Evolutionary conservation across 179 eudicot species (phyloP).

Genomic region (Silene noctiflora): DNA sequence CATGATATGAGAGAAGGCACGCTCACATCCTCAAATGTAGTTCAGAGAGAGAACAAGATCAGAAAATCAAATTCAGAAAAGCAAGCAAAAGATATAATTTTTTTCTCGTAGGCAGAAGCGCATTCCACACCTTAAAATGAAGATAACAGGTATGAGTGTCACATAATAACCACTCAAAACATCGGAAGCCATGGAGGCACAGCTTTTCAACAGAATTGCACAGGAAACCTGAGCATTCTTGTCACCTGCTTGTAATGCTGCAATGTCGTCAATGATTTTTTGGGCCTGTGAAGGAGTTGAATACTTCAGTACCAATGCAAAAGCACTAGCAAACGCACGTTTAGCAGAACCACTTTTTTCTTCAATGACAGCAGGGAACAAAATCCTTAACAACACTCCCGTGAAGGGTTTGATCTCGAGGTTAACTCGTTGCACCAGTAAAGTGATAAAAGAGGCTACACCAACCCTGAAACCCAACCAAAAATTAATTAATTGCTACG

Average conservation of each 20-base stretch:
- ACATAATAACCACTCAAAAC: constrained; percentile 68
- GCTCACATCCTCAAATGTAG: constrained; percentile 3
- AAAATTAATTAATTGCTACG: neutral
- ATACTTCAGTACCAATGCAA: constrained; percentile 75
- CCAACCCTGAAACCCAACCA: constrained; percentile 63
- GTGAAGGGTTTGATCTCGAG: constrained; percentile 74
- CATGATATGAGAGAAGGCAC: neutral
- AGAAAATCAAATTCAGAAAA: neutral
- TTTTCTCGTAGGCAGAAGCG: neutral
- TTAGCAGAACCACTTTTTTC: constrained; percentile 80
- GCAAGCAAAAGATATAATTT: neutral
- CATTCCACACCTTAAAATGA: constrained; percentile 68
- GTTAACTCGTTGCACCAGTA: constrained; percentile 86
- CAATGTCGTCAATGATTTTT: constrained; percentile 68
- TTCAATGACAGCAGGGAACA: constrained; percentile 70
- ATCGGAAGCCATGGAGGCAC: constrained; percentile 73
- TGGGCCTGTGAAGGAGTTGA: constrained; percentile 72
- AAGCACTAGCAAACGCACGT: constrained; percentile 94
- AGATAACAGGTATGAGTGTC: constrained; percentile 69
- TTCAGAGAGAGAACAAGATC: neutral
- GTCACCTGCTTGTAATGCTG: constrained; percentile 79
- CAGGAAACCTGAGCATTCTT: constrained; percentile 82
- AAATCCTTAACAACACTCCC: constrained; percentile 60
- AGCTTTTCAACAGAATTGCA: constrained; percentile 79
- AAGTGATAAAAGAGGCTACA: constrained; percentile 78